A percentile compares a stretch with the other conserved stretches of the same genome.
phyloP scores from a whole-genome alignment of 495 filamentous ascomycete species.

The Parmelia sp. region DNA sequence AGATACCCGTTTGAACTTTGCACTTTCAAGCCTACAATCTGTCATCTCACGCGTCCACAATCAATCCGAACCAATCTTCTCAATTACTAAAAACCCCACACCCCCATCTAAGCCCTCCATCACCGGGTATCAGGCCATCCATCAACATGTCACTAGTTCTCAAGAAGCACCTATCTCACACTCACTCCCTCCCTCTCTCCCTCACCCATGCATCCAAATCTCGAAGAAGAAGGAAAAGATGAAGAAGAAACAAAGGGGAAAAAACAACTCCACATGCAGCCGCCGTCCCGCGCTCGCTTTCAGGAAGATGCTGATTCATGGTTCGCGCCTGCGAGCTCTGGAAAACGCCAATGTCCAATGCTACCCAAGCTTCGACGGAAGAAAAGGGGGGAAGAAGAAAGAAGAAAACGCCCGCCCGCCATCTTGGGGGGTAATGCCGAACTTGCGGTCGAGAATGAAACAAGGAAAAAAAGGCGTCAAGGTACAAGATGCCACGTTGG shows the following conservation, averaged over 20 bases:
- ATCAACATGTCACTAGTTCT: too few relatives aligned
- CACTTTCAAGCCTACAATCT: too few relatives aligned
- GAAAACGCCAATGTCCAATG: conserved; percentile 19
- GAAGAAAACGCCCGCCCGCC: conserved; percentile 14
- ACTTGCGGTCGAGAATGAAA: conserved; percentile 7
- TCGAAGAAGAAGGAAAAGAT: neutral
- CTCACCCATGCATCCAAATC: conserved; percentile 7
- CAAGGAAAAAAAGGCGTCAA: neutral
- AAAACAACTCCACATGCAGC: neutral
- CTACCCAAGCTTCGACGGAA: conserved; percentile 6
- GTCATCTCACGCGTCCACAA: neutral
- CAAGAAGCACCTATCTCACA: conserved; percentile 7
- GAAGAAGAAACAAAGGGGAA: neutral
- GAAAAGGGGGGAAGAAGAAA: neutral
- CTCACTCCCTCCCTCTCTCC: neutral
- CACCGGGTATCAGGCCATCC: neutral
- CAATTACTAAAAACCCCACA: neutral
- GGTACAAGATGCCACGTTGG: neutral
- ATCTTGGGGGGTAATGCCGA: conserved; percentile 10
- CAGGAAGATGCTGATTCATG: too few relatives aligned
- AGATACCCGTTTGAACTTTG: conserved; percentile 7
- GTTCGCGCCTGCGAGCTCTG: conserved; percentile 1
- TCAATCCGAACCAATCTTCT: neutral
- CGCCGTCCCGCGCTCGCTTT: too few relatives aligned
- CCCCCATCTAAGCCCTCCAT: neutral